Base-by-base conservation (phyloP, 768 basidiomycete species). In the Podaxis pistillaris region DNA sequence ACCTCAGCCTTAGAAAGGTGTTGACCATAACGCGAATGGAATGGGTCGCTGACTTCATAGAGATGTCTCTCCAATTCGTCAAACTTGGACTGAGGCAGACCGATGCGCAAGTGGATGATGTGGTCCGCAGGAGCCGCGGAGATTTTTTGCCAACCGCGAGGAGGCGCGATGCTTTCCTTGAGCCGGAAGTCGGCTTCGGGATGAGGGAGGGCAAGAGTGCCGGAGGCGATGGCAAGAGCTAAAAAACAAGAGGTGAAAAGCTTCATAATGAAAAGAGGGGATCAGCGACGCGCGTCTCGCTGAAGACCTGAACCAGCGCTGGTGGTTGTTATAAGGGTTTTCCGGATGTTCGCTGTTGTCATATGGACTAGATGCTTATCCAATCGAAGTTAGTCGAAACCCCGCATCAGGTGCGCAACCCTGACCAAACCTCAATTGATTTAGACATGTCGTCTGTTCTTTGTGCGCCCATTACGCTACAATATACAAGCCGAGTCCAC, bases 1-100 rank as follows among this genome's bases (percentile, higher is more conserved):
- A 87, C 86, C 64, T 91, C 83, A 58, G 82, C 84, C 71, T 87
- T 88, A 60, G 87, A 81, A 44, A 91, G 72, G 69, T 85, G 77
- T 19, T 77, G 74, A 0, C 85, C 86, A 66, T 86, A 87, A 38
- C 82, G 82, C 30, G 69, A 64, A 61, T 87, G 85, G 50, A 70
- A 71, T 0, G 86, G 86, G 67, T 87, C 77, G 67, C 84, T 86
- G n/a, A 86, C 75, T 70, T 86, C 82, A 69, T 76, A 82, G 4
- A 88, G 70, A 50, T 83, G 81, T 40, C 80, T 70, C 67, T 87
- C 84, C 58, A 87, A 69, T 26, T 72, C 68, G 44, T 70, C 66
- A 65, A 86, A 86, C 67, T 83, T 76, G 24, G 78, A 78, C 64
- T 85, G 85, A 8, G 78, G 79, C 28, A 88, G 79, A 22, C 78